These are phyloP conservation scores for Pseudocercospora macadamiae DNA, from an alignment of 2,329 filamentous ascomycete genomes.

Conservation along the genomic window DNA sequence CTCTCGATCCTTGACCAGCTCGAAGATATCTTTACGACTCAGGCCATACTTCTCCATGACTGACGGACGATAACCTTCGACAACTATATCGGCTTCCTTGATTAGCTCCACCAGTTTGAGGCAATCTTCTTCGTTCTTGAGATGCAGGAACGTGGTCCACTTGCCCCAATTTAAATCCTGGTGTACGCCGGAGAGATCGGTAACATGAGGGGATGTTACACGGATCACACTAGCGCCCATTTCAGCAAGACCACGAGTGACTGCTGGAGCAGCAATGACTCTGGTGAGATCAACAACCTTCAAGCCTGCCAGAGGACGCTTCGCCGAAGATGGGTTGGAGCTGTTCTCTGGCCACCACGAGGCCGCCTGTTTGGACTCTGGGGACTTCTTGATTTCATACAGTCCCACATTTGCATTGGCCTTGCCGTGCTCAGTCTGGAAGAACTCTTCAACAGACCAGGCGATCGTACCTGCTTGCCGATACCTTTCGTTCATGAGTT, in stretches of 20 bases:
- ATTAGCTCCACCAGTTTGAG: slow-evolving; percentile 47
- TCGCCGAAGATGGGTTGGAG: slow-evolving; percentile 34
- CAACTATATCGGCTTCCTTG: slow-evolving; percentile 53
- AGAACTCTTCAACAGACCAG: slow-evolving; percentile 46
- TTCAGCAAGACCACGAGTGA: slow-evolving; percentile 71
- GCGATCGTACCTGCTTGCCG: slow-evolving; percentile 48
- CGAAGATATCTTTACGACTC: slow-evolving; percentile 44
- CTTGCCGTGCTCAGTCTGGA: slow-evolving; percentile 40
- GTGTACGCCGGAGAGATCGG: slow-evolving; percentile 54
- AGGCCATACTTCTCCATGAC: slow-evolving; percentile 54
- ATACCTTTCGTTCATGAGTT: slow-evolving; percentile 44
- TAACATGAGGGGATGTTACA: slow-evolving; percentile 68
- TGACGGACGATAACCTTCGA: slow-evolving; percentile 55
- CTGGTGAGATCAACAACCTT: slow-evolving; percentile 75
- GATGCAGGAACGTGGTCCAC: slow-evolving; percentile 50
- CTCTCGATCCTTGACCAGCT: slow-evolving; percentile 45
- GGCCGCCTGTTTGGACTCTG: slow-evolving; percentile 24
- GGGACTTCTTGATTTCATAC: slow-evolving; percentile 23
- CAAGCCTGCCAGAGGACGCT: slow-evolving; percentile 58
- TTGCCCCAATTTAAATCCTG: slow-evolving; percentile 57
- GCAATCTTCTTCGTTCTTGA: slow-evolving; percentile 44
- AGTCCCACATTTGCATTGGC: slow-evolving; percentile 27
- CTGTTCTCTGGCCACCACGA: slow-evolving; percentile 30
- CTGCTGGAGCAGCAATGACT: slow-evolving; percentile 75
- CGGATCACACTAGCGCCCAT: slow-evolving; percentile 76